A percentile compares a stretch with the other conserved stretches of the same genome.
Evolutionary conservation across 2,329 filamentous ascomycete species (phyloP).

Genomic region (Colletotrichum ledebouriae): DNA sequence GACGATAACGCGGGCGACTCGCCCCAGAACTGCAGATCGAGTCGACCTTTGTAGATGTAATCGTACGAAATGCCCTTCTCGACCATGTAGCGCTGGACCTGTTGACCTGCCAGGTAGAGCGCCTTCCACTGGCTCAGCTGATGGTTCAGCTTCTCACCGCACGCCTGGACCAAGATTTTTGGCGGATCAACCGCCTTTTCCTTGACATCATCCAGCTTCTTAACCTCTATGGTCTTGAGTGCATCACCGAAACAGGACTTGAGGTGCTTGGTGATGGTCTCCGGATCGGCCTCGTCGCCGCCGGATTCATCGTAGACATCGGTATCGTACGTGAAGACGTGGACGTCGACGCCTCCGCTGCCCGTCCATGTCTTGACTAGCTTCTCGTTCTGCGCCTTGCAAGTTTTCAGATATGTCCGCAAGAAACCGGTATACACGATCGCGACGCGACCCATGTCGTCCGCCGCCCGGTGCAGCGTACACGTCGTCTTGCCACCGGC

Average conservation of each 20-base stretch:
- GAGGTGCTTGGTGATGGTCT: constrained; percentile 41
- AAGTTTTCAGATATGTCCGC: constrained; percentile 44
- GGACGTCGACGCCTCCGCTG: constrained; percentile 43
- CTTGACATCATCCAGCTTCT: constrained; percentile 33
- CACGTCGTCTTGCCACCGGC: constrained; percentile 41
- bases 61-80: constrained; percentile 41
- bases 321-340: constrained; percentile 43
- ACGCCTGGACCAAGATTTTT: constrained; percentile 34
- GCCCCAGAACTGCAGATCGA: constrained; percentile 41
- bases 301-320: constrained; percentile 40
- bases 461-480: constrained; percentile 38
- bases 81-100: constrained; percentile 51
- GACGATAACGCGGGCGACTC: constrained; percentile 40
- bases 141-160: constrained; percentile 39
- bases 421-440: constrained; percentile 44
- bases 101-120: constrained; percentile 49
- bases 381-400: constrained; percentile 42
- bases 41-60: constrained; percentile 42
- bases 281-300: constrained; percentile 31
- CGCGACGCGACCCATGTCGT: constrained; percentile 43
- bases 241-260: constrained; percentile 41
- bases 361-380: constrained; percentile 43
- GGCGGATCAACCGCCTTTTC: constrained; percentile 38
- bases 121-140: constrained; percentile 44
- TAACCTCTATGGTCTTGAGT: constrained; percentile 42